Base-by-base conservation (phyloP, 1,284 basidiomycete species). In the Ustilago hordei region DNA sequence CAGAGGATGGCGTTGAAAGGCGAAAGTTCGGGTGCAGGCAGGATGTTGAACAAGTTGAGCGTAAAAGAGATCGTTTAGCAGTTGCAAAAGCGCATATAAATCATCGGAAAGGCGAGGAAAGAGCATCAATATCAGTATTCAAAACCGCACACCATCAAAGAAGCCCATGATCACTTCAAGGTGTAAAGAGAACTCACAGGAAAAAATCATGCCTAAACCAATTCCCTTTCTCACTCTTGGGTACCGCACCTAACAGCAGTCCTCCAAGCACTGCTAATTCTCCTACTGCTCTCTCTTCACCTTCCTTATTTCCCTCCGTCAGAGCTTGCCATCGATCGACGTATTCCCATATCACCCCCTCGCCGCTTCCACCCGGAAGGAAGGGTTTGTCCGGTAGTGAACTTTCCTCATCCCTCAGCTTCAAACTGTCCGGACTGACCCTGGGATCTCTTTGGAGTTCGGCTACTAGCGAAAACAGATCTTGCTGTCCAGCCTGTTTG, bases 141-240 rank as follows among this genome's bases (percentile, higher is more conserved):
- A 9, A 15, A 52, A 12, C n/a, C n/a, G 35, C 23, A 23, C 12
- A 17, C 19, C 32, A 38, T 8, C 36, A 32, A 52, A 36, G 31
- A 28, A 23, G 23, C 15, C 35, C 17, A 41, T 32, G 36, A 17
- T 39, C 28, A 5, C 36, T 12, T 7, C n/a, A 8, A 4, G n/a
- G 36, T 38, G 8, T 38, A 13, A 8, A 4, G 11, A n/a, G n/a
- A n/a, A 32, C 68, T 61, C 54, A 70, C 57, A 79, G 38, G 62
- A 79, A 79, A 38, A 79, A 79, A 48, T 79, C 77, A 43, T 79
- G 77, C 15, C 41, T 59, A 45, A 67, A 73, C 4, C 19, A 5
- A 2, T 50, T 50, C 15, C 55, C 55, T 15, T 58, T 55, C 12
- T 31, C 5, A 8, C 53, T 57, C 23, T 48, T 63, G 0, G 73